phyloP scores from a whole-genome alignment of 2,329 filamentous ascomycete species.

The Pseudohalonectria lignicola region DNA sequence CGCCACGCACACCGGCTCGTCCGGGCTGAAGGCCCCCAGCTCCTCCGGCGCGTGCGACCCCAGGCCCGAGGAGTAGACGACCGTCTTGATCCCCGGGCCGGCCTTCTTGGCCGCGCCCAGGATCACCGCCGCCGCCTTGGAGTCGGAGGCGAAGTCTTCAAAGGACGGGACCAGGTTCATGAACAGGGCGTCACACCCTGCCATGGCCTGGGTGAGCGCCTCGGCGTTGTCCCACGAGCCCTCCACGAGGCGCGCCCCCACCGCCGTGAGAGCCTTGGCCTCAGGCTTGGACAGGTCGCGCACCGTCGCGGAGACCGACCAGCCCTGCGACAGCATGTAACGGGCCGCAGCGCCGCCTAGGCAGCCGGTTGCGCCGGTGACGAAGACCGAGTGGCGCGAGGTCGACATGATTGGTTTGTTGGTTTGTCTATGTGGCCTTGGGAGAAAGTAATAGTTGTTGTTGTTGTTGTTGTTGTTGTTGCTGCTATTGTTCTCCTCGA shows the following conservation, averaged over 20 bases:
- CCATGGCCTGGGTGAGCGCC: constrained; percentile 17
- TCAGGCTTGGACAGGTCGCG: constrained; percentile 17
- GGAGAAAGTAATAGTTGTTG: no score
- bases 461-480: no score
- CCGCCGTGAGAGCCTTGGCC: constrained; percentile 15
- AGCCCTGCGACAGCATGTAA: constrained; percentile 17
- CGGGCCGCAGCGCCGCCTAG: constrained; percentile 24
- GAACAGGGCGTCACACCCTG: constrained; percentile 19
- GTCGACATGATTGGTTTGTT: no score
- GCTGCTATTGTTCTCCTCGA: no score
- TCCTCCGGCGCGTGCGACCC: constrained; percentile 16
- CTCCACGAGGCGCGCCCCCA: constrained; percentile 19
- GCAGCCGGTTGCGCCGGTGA: constrained; percentile 26
- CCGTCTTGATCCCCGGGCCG: constrained; percentile 23
- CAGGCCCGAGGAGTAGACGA: constrained; percentile 24
- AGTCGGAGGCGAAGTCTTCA: constrained; percentile 16
- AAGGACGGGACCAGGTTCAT: constrained; percentile 21
- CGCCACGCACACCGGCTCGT: constrained; percentile 15
- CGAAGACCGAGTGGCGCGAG: constrained; percentile 20
- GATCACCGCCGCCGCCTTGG: constrained; percentile 17
- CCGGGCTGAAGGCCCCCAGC: constrained; percentile 14
- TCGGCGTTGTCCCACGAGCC: constrained; percentile 22
- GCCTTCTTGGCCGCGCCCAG: constrained; percentile 24
- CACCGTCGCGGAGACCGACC: constrained; percentile 18
- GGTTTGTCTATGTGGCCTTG: no score